phyloP scores from a whole-genome alignment of 2,329 filamentous ascomycete genomes.

The Botryotinia calthae region DNA sequence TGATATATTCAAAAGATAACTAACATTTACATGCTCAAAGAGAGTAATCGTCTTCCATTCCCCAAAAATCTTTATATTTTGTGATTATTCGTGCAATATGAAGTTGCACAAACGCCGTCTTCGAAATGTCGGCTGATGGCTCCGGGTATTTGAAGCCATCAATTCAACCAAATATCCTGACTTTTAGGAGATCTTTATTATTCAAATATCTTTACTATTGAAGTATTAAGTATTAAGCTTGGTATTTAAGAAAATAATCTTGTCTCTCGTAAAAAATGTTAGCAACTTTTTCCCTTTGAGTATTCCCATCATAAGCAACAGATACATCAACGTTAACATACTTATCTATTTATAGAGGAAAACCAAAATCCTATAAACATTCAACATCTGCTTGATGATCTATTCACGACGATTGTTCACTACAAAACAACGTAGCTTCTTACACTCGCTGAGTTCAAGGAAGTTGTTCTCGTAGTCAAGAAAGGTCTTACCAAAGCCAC shows the following conservation, averaged over 20 bases:
- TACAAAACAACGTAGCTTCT: background rate
- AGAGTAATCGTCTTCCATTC: background rate
- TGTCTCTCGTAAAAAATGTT: background rate
- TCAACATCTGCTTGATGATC: background rate
- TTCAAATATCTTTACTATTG: no score
- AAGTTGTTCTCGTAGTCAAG: background rate
- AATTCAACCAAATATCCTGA: background rate
- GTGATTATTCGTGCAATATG: background rate
- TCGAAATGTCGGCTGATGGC: background rate
- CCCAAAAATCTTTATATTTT: background rate
- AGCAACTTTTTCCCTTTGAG: background rate
- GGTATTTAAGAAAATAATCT: background rate
- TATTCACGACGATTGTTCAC: background rate
- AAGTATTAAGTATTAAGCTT: no score
- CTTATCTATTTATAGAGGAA: background rate
- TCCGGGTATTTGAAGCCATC: no score
- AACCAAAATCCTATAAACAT: background rate
- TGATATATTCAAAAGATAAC: background rate
- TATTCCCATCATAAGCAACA: background rate
- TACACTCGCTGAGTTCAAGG: background rate
- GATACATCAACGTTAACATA: background rate
- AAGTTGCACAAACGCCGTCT: background rate
- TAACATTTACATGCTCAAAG: background rate
- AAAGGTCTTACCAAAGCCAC: background rate
- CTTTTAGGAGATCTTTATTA: background rate